Percentiles rank a stretch among this genome's conserved stretches.
Evolutionary conservation across 306 rosid species (phyloP).

Genomic region (Sechiopsis laciniata): DNA sequence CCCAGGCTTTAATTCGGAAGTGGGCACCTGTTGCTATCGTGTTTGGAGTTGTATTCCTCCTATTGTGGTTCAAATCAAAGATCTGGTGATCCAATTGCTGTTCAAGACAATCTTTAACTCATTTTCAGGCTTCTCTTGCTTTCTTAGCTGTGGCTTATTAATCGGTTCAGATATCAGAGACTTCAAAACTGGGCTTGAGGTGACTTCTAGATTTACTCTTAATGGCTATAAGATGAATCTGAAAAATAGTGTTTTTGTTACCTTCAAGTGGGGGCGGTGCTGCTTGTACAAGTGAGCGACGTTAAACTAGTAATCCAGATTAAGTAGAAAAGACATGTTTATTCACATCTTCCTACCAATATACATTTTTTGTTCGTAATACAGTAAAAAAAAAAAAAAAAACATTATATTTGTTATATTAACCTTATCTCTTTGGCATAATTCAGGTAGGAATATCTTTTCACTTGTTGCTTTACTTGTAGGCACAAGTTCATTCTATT

Average conservation of each 20-base stretch:
- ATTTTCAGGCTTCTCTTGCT: constrained; percentile 16
- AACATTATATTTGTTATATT: neutral
- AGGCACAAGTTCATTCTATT: neutral
- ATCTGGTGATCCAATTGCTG: constrained; percentile 60
- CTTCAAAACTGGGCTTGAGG: constrained; percentile 7
- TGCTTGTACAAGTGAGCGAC: constrained; percentile 8
- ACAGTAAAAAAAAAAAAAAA: neutral
- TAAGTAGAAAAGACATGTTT: neutral
- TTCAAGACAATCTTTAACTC: neutral
- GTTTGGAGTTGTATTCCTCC: constrained; percentile 91
- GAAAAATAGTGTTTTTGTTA: constrained; percentile 18
- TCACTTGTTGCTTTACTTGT: neutral
- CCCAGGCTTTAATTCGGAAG: constrained; percentile 84
- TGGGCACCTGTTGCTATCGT: constrained; percentile 97
- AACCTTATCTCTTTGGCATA: neutral
- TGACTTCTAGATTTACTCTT: constrained; percentile 10
- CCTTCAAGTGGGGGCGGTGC: constrained; percentile 15
- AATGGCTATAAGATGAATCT: constrained; percentile 8
- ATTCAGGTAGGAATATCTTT: neutral
- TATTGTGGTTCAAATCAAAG: constrained; percentile 90
- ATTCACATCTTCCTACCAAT: neutral
- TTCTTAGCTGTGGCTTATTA: constrained; percentile 2
- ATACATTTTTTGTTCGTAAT: neutral
- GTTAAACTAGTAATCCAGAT: neutral
- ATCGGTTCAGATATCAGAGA: constrained; percentile 12